Conservation (phyloP, 1,284 basidiomycete species). For the Apiotrichum mycotoxinovorans region DNA sequence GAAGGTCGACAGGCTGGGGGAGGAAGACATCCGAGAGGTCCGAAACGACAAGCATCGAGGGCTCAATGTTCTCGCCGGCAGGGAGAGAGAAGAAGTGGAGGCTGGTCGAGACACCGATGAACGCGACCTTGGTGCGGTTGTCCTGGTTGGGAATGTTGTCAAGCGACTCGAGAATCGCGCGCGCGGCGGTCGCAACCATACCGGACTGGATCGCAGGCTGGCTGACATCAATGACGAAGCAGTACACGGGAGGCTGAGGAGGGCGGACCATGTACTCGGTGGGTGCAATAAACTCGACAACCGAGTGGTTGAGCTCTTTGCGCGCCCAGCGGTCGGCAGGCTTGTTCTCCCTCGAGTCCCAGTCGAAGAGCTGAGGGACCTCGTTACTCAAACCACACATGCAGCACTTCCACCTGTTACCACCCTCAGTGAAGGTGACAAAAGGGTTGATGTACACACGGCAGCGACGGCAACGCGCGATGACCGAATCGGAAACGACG, state of each 20-base stretch:
- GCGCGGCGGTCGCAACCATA: constrained; percentile 96
- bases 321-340: constrained; percentile 93
- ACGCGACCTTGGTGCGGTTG: constrained; percentile 82
- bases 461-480: constrained; percentile 94
- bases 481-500: constrained; percentile 87
- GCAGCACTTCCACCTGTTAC: constrained; percentile 98
- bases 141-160: constrained; percentile 96
- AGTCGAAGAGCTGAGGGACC: constrained; percentile 97
- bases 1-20: constrained; percentile 90
- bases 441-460: constrained; percentile 99
- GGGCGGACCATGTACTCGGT: constrained; percentile 99
- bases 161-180: constrained; percentile 90
- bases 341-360: constrained; percentile 90
- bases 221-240: constrained; percentile 96
- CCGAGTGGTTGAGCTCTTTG: constrained; percentile 86
- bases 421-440: constrained; percentile 97
- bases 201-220: constrained; percentile 87
- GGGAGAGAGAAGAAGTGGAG: constrained; percentile 94
- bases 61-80: constrained; percentile 70
- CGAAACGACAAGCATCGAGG: constrained; percentile 93
- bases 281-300: constrained; percentile 95
- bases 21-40: constrained; percentile 97
- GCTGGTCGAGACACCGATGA: constrained; percentile 88
- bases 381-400: constrained; percentile 99
- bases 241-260: constrained; percentile 93